Evolutionary conservation across 768 basidiomycete genomes (phyloP).

Genomic region (Lactifluus volemus): DNA sequence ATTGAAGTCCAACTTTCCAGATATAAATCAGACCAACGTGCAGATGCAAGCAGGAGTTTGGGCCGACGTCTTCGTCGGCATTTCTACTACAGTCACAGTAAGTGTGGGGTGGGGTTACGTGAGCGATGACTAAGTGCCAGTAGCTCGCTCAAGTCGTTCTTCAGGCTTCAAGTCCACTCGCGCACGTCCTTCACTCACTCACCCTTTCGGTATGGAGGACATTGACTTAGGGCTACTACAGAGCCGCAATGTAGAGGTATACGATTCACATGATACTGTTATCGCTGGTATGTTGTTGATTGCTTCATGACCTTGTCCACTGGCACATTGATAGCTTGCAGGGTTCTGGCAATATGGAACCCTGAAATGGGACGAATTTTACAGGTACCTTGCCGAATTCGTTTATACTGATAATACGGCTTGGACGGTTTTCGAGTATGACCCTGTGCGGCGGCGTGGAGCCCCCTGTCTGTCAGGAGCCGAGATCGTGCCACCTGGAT

Average conservation of each 20-base stretch:
- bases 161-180: too few relatives aligned
- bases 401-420: background rate
- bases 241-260: background rate
- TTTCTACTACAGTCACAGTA: too few relatives aligned
- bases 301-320: background rate
- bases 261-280: background rate
- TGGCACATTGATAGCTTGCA: background rate
- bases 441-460: background rate
- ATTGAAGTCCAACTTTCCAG: constrained; percentile 56
- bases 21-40: constrained; percentile 58
- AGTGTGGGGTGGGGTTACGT: too few relatives aligned
- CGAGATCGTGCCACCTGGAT: background rate
- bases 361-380: background rate
- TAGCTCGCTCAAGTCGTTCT: too few relatives aligned
- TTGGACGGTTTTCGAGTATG: background rate
- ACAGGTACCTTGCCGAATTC: background rate
- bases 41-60: too few relatives aligned
- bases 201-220: too few relatives aligned
- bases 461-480: background rate
- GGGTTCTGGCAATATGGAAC: constrained; percentile 4
- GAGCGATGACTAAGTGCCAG: too few relatives aligned
- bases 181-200: too few relatives aligned
- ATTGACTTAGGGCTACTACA: background rate
- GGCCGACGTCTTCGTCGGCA: too few relatives aligned
- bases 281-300: background rate